Conservation (phyloP, 768 basidiomycete genomes). For the Podaxis sp. region DNA sequence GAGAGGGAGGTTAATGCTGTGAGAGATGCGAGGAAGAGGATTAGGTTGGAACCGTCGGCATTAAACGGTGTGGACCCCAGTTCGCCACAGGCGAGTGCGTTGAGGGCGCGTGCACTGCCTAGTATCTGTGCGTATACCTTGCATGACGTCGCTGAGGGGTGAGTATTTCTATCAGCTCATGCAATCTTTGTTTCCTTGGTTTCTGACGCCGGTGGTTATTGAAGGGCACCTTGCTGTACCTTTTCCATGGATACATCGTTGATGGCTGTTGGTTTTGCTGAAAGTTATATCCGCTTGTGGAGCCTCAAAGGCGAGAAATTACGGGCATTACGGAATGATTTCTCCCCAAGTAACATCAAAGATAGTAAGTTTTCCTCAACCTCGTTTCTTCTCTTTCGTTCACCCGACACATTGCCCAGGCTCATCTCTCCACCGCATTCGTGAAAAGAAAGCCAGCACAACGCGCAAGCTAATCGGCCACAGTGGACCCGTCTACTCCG, state of each 20-base stretch:
- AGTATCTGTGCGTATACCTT: conserved; percentile 95
- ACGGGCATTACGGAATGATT: conserved; percentile 75
- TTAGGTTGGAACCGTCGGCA: conserved; percentile 79
- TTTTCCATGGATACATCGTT: conserved; percentile 91
- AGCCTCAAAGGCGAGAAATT: conserved; percentile 91
- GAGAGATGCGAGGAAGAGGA: conserved; percentile 88
- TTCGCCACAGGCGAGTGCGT: conserved; percentile 55
- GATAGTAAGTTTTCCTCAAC: conserved; percentile 53
- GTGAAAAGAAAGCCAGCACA: conserved; percentile 78
- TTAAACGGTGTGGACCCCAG: conserved; percentile 56
- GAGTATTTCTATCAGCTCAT: conserved; percentile 24
- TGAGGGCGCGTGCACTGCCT: conserved; percentile 72
- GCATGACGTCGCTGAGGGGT: conserved; percentile 96
- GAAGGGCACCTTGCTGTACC: conserved; percentile 78
- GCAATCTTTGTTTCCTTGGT: neutral
- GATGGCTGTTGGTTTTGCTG: conserved; percentile 93
- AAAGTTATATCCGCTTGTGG: conserved; percentile 95
- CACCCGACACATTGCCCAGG: conserved; percentile 35
- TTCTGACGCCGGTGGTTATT: conserved; percentile 3
- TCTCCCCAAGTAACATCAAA: conserved; percentile 59
- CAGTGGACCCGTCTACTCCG: conserved; percentile 93
- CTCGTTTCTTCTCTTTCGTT: neutral
- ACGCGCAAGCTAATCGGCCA: conserved; percentile 97
- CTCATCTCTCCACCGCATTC: conserved; percentile 58
- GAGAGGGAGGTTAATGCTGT: conserved; percentile 89